Evolutionary conservation across 768 basidiomycete species (phyloP), one percentile per base, ranked within the genome.

Genomic region (Suillus clintonianus): DNA sequence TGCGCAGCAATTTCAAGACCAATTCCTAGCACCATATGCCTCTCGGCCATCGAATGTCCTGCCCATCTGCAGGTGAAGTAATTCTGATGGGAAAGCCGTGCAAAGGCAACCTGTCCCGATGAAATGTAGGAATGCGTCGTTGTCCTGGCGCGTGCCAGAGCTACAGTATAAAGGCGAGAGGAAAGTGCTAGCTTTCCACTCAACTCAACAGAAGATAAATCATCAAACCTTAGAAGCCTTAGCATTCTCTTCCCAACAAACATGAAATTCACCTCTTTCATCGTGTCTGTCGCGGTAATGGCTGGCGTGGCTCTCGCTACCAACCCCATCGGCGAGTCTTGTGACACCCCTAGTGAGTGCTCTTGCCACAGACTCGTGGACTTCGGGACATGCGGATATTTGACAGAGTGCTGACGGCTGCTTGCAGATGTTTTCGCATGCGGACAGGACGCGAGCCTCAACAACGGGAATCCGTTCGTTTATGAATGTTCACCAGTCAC

Each of bases 261-360:
- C 24, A 57, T 57, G 56, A 57, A 41, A 41, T 57, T 41, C 36
- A 56, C 15, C 24, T 41, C 39, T 11, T 24, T 57, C 56, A 41
- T 57, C 24, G 39, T 57, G 39, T 41, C 56, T 39, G 56, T 22
- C 17, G 56, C 56, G 10, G 27, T 57, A 11, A 57, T 57, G 56
- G 17, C 37, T 57, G 56, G 56, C 6, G 37, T 57, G 1, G 56
- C 39, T 5, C 41, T 24, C 17, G 56, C 56, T 5, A 41, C 41
- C 56, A 57, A 57, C 56, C 56, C 56, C 30, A 57, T 57, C 39
- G 56, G 56, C 39, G 24, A 57, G 56, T 30, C 56, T 1, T 57
- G 56, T 10, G 39, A 41, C 56, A 41, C 56, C 24, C 56, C 56
- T 13, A 39, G 56, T 57, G 10, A 57, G 56, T 41, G 27, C 19